Base-by-base conservation (phyloP, 2,329 filamentous ascomycete species). In the Graphium sp. region DNA sequence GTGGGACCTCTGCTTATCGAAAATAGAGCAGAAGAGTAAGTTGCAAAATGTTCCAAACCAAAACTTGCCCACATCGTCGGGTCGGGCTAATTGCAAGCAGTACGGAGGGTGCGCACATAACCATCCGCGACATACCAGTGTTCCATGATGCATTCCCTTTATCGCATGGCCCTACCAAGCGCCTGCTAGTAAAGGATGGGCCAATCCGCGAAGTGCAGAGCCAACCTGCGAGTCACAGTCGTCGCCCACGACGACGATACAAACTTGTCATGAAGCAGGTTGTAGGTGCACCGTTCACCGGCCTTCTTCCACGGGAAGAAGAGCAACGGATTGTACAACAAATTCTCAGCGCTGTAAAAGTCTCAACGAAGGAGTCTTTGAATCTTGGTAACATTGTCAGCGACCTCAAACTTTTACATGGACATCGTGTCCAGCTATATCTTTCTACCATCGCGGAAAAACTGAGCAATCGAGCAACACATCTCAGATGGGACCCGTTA, bases 251-350 rank as follows among this genome's bases (percentile, higher is more conserved):
- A n/a, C 52, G 50, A 32, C 42, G 47, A 21, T 50, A 48, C 39
- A 53, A 53, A 22, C 43, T 42, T 18, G 37, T 53, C 25, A 46
- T 55, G 46, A 56, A 56, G 31, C 52, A 56, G 35, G 44, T 56
- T 6, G 44, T 53, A 5, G 53, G 53, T 0, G 41, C 38, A 0
- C 42, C 50, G 5, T 56, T 56, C 28, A 42, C 37, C 4, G 44
- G 47, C 5, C 22, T 42, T 7, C 39, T 47, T 4, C 18, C 18
- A 9, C n/a, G 10, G 6, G 25, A 18, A 8, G n/a, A 13, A 3
- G 25, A 27, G 15, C 16, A 13, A 11, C 10, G 20, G 3, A 20
- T 27, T 15, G 9, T 19, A 10, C 11, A 27, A 5, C n/a, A 7
- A n/a, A 20, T 51, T 2, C 29, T 51, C 3, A 18, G 11, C 10